These are phyloP conservation scores for Lachancea meyersii DNA, from an alignment of 805 yeast genomes.

Conservation along the genomic window DNA sequence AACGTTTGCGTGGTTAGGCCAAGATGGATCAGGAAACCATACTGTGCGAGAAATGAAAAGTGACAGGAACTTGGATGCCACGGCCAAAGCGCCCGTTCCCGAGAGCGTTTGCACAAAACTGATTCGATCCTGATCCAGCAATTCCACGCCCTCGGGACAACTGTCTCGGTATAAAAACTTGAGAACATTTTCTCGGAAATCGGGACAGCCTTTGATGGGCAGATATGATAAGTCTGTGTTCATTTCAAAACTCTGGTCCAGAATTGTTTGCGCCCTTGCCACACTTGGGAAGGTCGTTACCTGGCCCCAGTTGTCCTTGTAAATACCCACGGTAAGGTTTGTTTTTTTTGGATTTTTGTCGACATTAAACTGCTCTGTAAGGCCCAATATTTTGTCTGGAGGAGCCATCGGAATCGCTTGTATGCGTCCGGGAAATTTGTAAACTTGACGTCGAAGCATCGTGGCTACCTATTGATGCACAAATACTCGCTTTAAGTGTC, in stretches of 20 bases:
- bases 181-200: slow-evolving; percentile 60
- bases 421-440: slow-evolving; percentile 7
- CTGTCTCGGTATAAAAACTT: slow-evolving; percentile 67
- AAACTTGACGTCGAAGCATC: slow-evolving; percentile 4
- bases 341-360: slow-evolving; percentile 57
- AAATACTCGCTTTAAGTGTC: too few species aligned
- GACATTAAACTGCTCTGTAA: slow-evolving; percentile 63
- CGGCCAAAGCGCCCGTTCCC: slow-evolving; percentile 91
- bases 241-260: slow-evolving; percentile 44
- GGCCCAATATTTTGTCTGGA: slow-evolving; percentile 81
- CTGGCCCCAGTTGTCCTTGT: slow-evolving; percentile 75
- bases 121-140: slow-evolving; percentile 56
- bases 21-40: slow-evolving; percentile 79
- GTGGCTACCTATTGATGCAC: background rate
- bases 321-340: slow-evolving; percentile 57
- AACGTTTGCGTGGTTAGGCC: slow-evolving; percentile 90
- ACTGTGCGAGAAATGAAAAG: slow-evolving; percentile 40
- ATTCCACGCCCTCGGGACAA: slow-evolving; percentile 43
- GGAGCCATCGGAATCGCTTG: slow-evolving; percentile 49
- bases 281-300: slow-evolving; percentile 31
- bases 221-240: slow-evolving; percentile 51
- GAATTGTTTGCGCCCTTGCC: slow-evolving; percentile 23
- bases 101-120: slow-evolving; percentile 84
- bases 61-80: slow-evolving; percentile 73
- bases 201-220: slow-evolving; percentile 73